phyloP scores from a whole-genome alignment of 495 filamentous ascomycete species.

The Penicillium fimorum region DNA sequence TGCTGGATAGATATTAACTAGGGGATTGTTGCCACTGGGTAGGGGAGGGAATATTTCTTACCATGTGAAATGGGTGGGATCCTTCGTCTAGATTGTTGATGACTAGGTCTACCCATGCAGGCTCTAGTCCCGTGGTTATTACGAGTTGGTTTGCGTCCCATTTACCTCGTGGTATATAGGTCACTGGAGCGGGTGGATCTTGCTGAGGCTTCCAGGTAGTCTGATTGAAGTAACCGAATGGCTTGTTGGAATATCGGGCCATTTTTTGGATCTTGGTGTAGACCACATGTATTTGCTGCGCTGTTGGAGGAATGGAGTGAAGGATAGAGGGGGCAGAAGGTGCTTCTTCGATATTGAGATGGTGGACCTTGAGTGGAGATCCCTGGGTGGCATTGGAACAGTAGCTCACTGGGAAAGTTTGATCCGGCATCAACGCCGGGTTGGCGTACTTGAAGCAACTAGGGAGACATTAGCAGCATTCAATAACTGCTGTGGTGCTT shows the following conservation, averaged over 20 bases:
- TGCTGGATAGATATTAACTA: constrained; percentile 56
- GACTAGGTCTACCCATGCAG: constrained; percentile 47
- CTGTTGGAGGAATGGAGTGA: constrained; percentile 23
- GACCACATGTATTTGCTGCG: constrained; percentile 44
- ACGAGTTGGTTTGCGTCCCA: constrained; percentile 48
- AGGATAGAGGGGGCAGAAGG: constrained; percentile 27
- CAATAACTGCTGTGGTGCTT: not conserved
- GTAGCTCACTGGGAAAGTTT: constrained; percentile 38
- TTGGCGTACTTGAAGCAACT: constrained; percentile 51
- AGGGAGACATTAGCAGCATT: constrained; percentile 1
- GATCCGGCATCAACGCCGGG: constrained; percentile 40
- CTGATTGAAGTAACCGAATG: constrained; percentile 48
- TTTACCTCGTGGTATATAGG: constrained; percentile 26
- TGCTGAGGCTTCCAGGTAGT: constrained; percentile 45
- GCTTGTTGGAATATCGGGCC: constrained; percentile 38
- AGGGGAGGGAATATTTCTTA: constrained; percentile 16
- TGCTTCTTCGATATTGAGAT: constrained; percentile 27
- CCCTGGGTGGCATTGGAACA: not conserved
- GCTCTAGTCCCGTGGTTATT: constrained; percentile 26
- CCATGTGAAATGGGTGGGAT: constrained; percentile 52
- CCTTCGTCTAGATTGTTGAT: constrained; percentile 54
- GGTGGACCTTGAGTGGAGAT: constrained; percentile 3
- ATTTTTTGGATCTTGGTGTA: constrained; percentile 51
- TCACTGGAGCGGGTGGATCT: constrained; percentile 30
- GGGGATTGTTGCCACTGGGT: not conserved